Evolutionary conservation across 2,329 filamentous ascomycete species (phyloP).

Genomic region (Penicillium sp.): DNA sequence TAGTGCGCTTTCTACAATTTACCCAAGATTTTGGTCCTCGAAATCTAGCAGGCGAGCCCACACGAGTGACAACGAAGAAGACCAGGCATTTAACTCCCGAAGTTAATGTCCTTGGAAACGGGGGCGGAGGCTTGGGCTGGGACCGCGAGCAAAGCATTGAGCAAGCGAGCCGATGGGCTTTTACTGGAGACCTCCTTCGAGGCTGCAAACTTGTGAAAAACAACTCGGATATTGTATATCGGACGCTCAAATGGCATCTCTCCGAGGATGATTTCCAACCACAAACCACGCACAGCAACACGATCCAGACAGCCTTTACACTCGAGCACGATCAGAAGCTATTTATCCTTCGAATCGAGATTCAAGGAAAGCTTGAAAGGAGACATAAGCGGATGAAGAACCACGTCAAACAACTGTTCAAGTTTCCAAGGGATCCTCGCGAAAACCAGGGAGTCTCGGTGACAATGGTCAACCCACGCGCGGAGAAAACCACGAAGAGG

Average conservation of each 20-base stretch:
- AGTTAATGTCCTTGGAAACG: conserved; percentile 23
- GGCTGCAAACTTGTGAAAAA: not conserved
- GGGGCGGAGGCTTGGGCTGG: conserved; percentile 23
- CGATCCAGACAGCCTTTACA: conserved; percentile 39
- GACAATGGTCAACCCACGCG: conserved; percentile 5
- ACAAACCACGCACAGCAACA: conserved; percentile 34
- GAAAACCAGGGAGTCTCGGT: conserved; percentile 5
- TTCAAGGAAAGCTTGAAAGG: conserved; percentile 38
- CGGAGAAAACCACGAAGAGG: not conserved
- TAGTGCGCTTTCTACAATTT: conserved; percentile 15
- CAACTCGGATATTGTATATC: conserved; percentile 21
- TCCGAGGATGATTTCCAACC: conserved; percentile 38
- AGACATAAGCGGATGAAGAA: conserved; percentile 11
- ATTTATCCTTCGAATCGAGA: conserved; percentile 40
- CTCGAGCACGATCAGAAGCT: conserved; percentile 39
- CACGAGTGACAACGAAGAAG: conserved; percentile 16
- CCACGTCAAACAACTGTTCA: not conserved
- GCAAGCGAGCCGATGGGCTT: conserved; percentile 20
- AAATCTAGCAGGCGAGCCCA: conserved; percentile 23
- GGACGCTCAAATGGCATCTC: conserved; percentile 39
- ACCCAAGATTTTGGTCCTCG: conserved; percentile 31
- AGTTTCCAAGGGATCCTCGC: conserved; percentile 11
- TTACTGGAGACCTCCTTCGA: conserved; percentile 18
- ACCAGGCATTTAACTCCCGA: conserved; percentile 22
- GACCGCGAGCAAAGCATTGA: conserved; percentile 17